phyloP scores from a whole-genome alignment of 768 basidiomycete genomes.

The Trametes maxima region DNA sequence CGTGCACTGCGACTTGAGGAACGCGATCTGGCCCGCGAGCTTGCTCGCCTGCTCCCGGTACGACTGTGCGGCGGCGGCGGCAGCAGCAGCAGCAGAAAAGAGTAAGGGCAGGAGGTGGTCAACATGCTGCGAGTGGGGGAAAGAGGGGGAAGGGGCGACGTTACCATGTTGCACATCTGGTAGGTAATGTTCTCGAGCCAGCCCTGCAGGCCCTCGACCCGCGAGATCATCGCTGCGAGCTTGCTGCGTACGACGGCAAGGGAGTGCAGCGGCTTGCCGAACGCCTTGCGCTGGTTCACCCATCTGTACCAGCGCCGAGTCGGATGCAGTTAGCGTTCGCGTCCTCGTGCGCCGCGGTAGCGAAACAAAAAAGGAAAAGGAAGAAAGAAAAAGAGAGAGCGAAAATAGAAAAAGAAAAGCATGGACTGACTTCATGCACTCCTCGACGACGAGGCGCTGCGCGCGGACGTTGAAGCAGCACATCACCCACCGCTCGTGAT shows the following conservation, averaged over 20 bases:
- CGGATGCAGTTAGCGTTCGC: too few relatives aligned
- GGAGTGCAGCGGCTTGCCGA: slow-evolving; percentile 82
- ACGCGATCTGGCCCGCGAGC: slow-evolving; percentile 80
- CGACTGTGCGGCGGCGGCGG: slow-evolving; percentile 38
- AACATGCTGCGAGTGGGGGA: not conserved
- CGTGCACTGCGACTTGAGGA: slow-evolving; percentile 80
- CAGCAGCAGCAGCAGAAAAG: too few relatives aligned
- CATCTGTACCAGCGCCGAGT: slow-evolving; percentile 48
- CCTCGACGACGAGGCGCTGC: slow-evolving; percentile 74
- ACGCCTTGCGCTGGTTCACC: slow-evolving; percentile 88
- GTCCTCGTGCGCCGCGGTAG: too few relatives aligned
- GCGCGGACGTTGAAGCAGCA: slow-evolving; percentile 64
- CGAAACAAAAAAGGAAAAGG: too few relatives aligned
- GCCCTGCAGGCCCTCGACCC: slow-evolving; percentile 74
- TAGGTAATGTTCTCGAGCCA: slow-evolving; percentile 89
- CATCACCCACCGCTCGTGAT: slow-evolving; percentile 95
- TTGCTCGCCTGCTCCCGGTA: slow-evolving; percentile 74
- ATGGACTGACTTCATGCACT: slow-evolving; percentile 68
- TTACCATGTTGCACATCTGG: slow-evolving; percentile 85
- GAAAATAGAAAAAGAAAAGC: too few relatives aligned
- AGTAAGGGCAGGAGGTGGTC: not conserved
- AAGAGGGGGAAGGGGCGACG: slow-evolving; percentile 14
- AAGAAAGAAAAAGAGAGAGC: too few relatives aligned
- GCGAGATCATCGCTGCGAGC: slow-evolving; percentile 86
- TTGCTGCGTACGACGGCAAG: slow-evolving; percentile 90